Evolutionary conservation across 1,284 basidiomycete species (phyloP).

Genomic region (Peniophora sp.): DNA sequence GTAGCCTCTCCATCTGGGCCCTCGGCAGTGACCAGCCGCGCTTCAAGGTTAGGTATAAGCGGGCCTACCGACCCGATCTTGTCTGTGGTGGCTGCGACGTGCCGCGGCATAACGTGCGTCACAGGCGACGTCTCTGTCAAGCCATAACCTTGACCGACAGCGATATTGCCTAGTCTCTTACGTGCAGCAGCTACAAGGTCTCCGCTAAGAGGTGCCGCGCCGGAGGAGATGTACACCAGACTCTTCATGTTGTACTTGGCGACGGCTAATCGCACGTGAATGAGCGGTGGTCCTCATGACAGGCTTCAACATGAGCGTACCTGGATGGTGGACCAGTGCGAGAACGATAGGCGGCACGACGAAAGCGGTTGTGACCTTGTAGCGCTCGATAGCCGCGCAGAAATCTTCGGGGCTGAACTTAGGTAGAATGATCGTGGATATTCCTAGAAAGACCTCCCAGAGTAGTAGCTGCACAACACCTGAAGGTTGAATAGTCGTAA

Average conservation of each 20-base stretch:
- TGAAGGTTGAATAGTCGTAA: conserved; percentile 12
- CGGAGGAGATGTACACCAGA: conserved; percentile 57
- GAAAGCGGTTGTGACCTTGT: conserved; percentile 52
- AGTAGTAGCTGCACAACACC: conserved; percentile 52
- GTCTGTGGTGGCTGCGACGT: conserved; percentile 22
- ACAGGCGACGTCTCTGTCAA: conserved; percentile 74
- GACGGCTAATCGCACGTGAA: too few relatives aligned
- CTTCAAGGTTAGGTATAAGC: conserved; percentile 74
- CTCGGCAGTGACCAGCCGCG: conserved; percentile 56
- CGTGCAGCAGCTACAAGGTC: conserved; percentile 45
- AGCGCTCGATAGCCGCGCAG: conserved; percentile 57
- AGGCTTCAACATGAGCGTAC: conserved; percentile 23
- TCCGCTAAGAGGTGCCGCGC: conserved; percentile 76
- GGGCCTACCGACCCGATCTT: conserved; percentile 64
- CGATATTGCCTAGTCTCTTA: conserved; percentile 29
- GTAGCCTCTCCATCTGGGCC: conserved; percentile 32
- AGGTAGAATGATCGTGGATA: conserved; percentile 59
- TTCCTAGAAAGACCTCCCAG: conserved; percentile 50
- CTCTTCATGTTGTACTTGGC: conserved; percentile 64
- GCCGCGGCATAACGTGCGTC: conserved; percentile 36
- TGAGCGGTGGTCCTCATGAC: too few relatives aligned
- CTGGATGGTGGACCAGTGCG: conserved; percentile 56
- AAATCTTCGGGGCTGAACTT: conserved; percentile 72
- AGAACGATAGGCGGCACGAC: conserved; percentile 86
- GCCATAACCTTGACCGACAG: conserved; percentile 57